phyloP scores from a whole-genome alignment of 345 rosid species.

The Clausena lansium region DNA sequence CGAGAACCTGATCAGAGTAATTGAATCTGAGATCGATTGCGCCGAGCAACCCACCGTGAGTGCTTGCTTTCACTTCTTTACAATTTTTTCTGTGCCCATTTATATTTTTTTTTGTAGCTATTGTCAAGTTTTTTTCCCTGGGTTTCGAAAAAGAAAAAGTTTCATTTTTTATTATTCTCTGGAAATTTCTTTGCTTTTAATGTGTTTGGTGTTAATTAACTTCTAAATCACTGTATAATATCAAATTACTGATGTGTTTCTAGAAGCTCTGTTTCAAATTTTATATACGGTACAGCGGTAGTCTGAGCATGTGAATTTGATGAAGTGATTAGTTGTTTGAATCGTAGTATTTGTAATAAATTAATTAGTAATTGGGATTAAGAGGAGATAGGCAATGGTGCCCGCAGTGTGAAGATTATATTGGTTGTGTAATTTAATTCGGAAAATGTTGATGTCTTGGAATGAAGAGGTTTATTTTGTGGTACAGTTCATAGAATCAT shows the following conservation, averaged over 20 bases:
- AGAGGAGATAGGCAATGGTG: not conserved
- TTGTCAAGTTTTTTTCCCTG: too few species aligned
- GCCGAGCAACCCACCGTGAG: conserved; percentile 23
- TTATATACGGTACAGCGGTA: not conserved
- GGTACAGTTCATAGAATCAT: not conserved
- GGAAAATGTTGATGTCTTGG: not conserved
- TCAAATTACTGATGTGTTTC: not conserved
- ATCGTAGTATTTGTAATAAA: not conserved
- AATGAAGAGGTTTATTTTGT: not conserved
- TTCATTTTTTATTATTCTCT: not conserved
- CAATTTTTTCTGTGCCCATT: not conserved
- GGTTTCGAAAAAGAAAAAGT: too few species aligned
- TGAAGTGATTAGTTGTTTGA: not conserved
- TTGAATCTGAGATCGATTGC: conserved; percentile 53
- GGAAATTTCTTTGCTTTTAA: not conserved
- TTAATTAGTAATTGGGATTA: not conserved
- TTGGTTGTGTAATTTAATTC: not conserved
- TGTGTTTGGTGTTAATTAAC: not conserved
- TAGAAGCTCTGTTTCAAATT: too few species aligned
- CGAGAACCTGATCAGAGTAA: conserved; percentile 36
- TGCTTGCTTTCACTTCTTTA: not conserved
- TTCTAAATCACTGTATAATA: not conserved
- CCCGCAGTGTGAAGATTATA: not conserved
- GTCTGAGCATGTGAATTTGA: not conserved
- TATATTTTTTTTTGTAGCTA: not conserved